Percentiles rank a stretch among this genome's conserved stretches.
phyloP scores from a whole-genome alignment of 106 monocot genomes.

The Acanthochlamys bracteata region DNA sequence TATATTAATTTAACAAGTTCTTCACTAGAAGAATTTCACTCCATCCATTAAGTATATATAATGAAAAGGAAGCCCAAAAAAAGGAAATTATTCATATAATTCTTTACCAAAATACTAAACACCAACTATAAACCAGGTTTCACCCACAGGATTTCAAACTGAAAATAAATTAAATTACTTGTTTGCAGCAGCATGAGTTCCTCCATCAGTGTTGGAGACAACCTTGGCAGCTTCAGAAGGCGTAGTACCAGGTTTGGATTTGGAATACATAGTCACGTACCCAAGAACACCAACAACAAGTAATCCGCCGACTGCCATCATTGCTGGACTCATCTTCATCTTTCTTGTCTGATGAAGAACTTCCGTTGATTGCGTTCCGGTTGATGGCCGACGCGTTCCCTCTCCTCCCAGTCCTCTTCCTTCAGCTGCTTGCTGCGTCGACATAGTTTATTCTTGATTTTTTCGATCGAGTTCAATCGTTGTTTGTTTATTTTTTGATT shows the following conservation, averaged over 20 bases:
- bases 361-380: conserved; percentile 1
- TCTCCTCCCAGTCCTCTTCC: not conserved
- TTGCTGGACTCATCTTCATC: conserved; percentile 1
- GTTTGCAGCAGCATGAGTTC: not conserved
- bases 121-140: no score
- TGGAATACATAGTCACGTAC: conserved; percentile 14
- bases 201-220: not conserved
- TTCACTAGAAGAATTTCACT: no score
- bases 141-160: no score
- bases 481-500: no score
- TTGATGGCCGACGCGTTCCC: not conserved
- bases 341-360: conserved; percentile 9
- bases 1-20: no score
- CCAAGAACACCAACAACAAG: conserved; percentile 11
- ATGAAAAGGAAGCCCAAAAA: no score
- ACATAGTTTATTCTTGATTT: not conserved
- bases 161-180: not conserved
- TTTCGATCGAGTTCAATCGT: no score
- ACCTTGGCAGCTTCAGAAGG: conserved; percentile 15
- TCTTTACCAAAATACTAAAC: no score
- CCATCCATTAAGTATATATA: no score
- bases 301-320: conserved; percentile 17
- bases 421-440: not conserved
- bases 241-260: conserved; percentile 9
- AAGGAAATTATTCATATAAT: no score